Conservation (phyloP, 2,329 filamentous ascomycete genomes). For the Dactylellina drechsleri region DNA sequence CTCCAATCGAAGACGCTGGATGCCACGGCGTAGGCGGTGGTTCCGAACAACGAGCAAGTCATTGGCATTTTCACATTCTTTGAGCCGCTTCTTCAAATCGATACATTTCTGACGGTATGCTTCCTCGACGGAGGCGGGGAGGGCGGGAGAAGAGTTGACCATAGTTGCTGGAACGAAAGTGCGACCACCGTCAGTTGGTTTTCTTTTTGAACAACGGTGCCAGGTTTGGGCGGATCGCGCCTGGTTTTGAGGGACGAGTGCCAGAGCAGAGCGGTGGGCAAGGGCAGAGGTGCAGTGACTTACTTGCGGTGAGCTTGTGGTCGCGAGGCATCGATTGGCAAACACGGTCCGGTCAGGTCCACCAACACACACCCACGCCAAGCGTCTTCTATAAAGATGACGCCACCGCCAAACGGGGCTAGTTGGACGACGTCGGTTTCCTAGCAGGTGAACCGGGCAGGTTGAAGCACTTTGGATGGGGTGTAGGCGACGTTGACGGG, state of each 20-base stretch:
- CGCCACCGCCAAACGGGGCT: slow-evolving; percentile 10
- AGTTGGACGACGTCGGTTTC: slow-evolving; percentile 19
- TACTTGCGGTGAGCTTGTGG: slow-evolving; percentile 38
- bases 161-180: slow-evolving; percentile 21
- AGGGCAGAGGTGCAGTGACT: too few species aligned
- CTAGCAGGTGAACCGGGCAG: slow-evolving; percentile 16
- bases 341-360: slow-evolving; percentile 31
- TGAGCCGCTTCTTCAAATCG: slow-evolving; percentile 87
- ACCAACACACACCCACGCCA: slow-evolving; percentile 25
- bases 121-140: slow-evolving; percentile 90
- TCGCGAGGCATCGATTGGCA: slow-evolving; percentile 55
- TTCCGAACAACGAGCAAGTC: slow-evolving; percentile 83
- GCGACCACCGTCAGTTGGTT: background rate
- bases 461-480: slow-evolving; percentile 7
- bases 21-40: slow-evolving; percentile 79
- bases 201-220: background rate
- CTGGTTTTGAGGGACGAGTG: background rate
- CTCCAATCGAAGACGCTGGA: slow-evolving; percentile 91
- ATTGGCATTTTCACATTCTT: slow-evolving; percentile 91
- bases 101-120: slow-evolving; percentile 97
- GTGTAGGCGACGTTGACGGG: background rate
- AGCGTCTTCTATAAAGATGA: slow-evolving; percentile 19
- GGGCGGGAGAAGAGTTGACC: slow-evolving; percentile 63
- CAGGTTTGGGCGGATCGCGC: background rate
- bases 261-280: too few species aligned